Percentiles rank a stretch among this genome's conserved stretches.
phyloP scores from a whole-genome alignment of 225 moss, liverwort and hornwort species.

The Pseudoscleropodium purum region DNA sequence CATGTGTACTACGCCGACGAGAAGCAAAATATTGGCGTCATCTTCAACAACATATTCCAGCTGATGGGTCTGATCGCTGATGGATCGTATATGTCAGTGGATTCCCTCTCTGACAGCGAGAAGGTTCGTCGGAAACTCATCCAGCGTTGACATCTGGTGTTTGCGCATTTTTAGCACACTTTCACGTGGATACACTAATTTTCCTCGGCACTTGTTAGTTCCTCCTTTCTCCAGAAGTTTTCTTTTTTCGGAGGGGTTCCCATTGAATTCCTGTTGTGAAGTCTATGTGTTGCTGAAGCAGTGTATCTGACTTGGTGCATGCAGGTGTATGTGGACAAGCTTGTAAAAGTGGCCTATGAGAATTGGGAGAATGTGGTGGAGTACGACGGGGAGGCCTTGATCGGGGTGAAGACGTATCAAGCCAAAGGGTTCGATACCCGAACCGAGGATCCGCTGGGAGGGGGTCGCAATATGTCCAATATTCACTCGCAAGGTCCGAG shows the following conservation, averaged over 20 bases:
- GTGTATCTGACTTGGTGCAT: not conserved
- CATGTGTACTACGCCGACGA: not conserved
- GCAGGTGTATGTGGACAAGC: not conserved
- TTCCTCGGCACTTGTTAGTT: not conserved
- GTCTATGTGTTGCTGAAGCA: not conserved
- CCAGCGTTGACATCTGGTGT: not conserved
- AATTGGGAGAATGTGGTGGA: slow-evolving; percentile 66
- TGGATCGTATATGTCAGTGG: not conserved
- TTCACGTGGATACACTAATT: not conserved
- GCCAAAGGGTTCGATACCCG: slow-evolving; percentile 35
- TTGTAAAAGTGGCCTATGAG: slow-evolving; percentile 40
- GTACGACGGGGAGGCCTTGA: slow-evolving; percentile 50
- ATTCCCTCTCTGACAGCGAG: not conserved
- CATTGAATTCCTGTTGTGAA: not conserved
- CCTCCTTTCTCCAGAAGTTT: not conserved
- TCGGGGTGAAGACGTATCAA: slow-evolving; percentile 43
- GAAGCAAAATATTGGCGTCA: not conserved
- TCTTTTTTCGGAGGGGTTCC: not conserved
- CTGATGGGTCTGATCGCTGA: not conserved
- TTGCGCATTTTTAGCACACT: not conserved
- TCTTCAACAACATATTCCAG: not conserved
- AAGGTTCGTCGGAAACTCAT: not conserved
- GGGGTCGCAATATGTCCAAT: slow-evolving; percentile 19
- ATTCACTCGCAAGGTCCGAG: slow-evolving; percentile 39
- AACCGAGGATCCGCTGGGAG: slow-evolving; percentile 38